phyloP scores from a whole-genome alignment of 1,284 basidiomycete species.

The Rugosomyces carneus region DNA sequence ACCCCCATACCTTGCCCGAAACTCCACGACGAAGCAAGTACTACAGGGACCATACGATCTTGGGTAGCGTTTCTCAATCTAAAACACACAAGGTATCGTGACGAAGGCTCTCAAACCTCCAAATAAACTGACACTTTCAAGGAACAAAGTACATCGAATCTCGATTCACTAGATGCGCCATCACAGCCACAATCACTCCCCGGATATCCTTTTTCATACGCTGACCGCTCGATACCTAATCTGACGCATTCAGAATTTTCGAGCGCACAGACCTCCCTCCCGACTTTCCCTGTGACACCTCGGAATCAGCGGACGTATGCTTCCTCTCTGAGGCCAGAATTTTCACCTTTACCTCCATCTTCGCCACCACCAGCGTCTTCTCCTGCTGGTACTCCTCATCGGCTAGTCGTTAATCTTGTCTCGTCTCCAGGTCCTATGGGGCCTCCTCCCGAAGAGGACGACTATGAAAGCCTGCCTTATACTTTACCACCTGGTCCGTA shows the following conservation, averaged over 20 bases:
- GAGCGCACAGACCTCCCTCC: slow-evolving; percentile 22
- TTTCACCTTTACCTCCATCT: slow-evolving; percentile 38
- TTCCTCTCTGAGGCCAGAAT: slow-evolving; percentile 19
- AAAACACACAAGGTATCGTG: slow-evolving; percentile 27
- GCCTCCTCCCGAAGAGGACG: slow-evolving; percentile 50
- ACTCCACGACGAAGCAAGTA: slow-evolving; percentile 53
- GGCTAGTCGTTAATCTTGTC: slow-evolving; percentile 55
- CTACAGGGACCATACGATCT: slow-evolving; percentile 51
- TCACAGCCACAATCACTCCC: slow-evolving; percentile 29
- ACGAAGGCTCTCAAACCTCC: not conserved
- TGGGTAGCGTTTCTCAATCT: slow-evolving; percentile 25
- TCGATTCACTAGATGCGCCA: slow-evolving; percentile 35
- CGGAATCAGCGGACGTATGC: slow-evolving; percentile 28
- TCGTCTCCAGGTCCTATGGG: slow-evolving; percentile 75
- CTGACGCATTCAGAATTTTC: not conserved
- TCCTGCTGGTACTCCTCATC: slow-evolving; percentile 52
- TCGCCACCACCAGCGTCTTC: slow-evolving; percentile 48
- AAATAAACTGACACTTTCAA: slow-evolving; percentile 17
- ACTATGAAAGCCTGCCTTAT: slow-evolving; percentile 63
- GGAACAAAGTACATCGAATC: slow-evolving; percentile 27
- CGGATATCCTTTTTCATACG: slow-evolving; percentile 28
- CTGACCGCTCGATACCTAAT: slow-evolving; percentile 16
- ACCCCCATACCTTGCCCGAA: slow-evolving; percentile 29
- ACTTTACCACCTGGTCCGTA: slow-evolving; percentile 80
- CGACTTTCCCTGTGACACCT: slow-evolving; percentile 35